Evolutionary conservation across 352 stramenopile species (phyloP), one percentile per base, ranked within the genome.

Genomic region (Aphanomyces invadans): DNA sequence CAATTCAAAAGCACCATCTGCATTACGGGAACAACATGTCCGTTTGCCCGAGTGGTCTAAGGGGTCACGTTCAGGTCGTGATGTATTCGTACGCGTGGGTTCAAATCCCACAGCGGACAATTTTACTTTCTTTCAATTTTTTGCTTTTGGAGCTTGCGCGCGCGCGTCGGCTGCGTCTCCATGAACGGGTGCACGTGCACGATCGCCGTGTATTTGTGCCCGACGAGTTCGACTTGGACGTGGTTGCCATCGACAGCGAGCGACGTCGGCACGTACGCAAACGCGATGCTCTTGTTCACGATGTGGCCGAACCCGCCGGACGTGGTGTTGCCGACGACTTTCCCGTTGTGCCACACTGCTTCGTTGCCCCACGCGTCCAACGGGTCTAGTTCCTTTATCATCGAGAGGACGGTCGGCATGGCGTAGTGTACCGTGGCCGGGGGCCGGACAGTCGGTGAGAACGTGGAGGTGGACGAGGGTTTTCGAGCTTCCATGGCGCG

Each of bases 261-360:
- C 28, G 25, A 26, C 11, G 60, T 4, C 9, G 60, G 60, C 2
- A 67, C 49, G 25, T 67, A 67, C 7, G 60, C 60, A 39, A 60
- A 67, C 17, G 60, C 38, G 33, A 67, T 67, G 46, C 60, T 67
- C 33, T 67, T 67, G 26, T 46, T 9, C 2, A 67, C 60, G 7
- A 39, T 42, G 19, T 67, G 42, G 21, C 60, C 60, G 33, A 28
- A 67, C 38, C 46, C 60, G 11, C 60, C 60, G 4, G 38, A 67
- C 26, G 60, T 67, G n/a, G 60, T 67, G 38, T 67, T 44, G 21
- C 60, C 60, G n/a, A 67, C 60, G 45, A 67, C 60, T 19, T 21
- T 44, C n/a, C 60, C 60, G 28, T 67, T 59, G 60, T 51, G 21
- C 60, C 60, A 67, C 45, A 67, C 60, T 2, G 60, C 60, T 59